Base-by-base conservation (phyloP, 768 basidiomycete species). In the Termitomyces sp. region DNA sequence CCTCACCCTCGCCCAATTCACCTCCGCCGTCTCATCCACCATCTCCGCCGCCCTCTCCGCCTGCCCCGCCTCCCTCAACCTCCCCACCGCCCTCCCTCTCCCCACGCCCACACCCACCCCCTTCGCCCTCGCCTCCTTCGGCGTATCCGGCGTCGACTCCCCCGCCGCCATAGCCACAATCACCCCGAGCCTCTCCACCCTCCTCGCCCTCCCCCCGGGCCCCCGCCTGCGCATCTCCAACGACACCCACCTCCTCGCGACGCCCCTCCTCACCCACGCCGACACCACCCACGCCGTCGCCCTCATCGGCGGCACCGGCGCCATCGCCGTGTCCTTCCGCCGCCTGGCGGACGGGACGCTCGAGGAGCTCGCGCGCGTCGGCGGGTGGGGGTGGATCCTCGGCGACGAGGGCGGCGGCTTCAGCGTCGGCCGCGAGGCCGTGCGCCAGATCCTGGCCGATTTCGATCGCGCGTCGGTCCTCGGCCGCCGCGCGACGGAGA, bases 381-480 rank as follows among this genome's bases (percentile, higher is more conserved):
- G 91, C 4, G 90, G 91, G 1, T 91, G 87, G 88, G 90, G 91
- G 0, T 91, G 89, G 88, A 84, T 92, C 20, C 75, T 92, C 12
- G 89, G 91, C 7, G 91, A 93, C 67, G 91, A 93, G 68, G 92
- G 92, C 12, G 85, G 89, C 22, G 91, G 91, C 12, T 93, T 82
- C 65, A 81, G 88, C 66, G 86, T 93, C 57, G 92, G 92, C 6
- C 78, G 88, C 37, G 89, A 90, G 66, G 80, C 91, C 0, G 67
- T 93, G 22, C 86, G 91, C 4, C 81, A 87, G 60, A 79, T 93
- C 49, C 73, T 90, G 48, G 61, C 75, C 7, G 82, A 84, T 53
- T 74, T 79, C 34, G 88, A 89, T 61, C 66, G 69, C 30, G 74
- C 80, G 22, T 80, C 82, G 3, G 73, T 80, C 6, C 59, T 62